A percentile compares a stretch with the other conserved stretches of the same genome.
Conservation (phyloP, 2,329 filamentous ascomycete genomes). For the Tolypocladium inflatum region DNA sequence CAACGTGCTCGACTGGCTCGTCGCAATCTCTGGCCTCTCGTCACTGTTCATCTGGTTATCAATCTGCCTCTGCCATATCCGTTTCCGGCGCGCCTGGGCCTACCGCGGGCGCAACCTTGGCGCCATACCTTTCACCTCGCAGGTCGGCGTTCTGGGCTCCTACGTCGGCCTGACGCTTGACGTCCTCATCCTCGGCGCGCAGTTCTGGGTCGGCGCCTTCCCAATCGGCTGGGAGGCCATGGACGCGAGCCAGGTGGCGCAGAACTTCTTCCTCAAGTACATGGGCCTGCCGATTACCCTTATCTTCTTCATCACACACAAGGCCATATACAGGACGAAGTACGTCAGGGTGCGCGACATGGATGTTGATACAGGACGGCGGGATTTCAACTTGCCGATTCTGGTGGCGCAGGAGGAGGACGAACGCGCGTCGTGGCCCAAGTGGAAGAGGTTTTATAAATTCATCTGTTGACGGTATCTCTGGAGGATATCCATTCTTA, state of each 20-base stretch:
- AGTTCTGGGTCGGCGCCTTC: slow-evolving; percentile 81
- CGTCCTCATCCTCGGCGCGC: slow-evolving; percentile 63
- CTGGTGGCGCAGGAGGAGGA: slow-evolving; percentile 72
- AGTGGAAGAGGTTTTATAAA: slow-evolving; percentile 69
- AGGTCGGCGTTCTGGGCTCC: slow-evolving; percentile 70
- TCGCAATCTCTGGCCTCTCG: slow-evolving; percentile 62
- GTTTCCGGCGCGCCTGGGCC: slow-evolving; percentile 77
- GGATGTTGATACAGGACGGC: slow-evolving; percentile 76
- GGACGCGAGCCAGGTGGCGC: slow-evolving; percentile 35
- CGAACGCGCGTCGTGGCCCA: slow-evolving; percentile 62
- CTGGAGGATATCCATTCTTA: too few species aligned
- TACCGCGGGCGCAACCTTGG: slow-evolving; percentile 56
- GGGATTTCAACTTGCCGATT: slow-evolving; percentile 73
- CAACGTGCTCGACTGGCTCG: slow-evolving; percentile 69
- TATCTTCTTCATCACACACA: slow-evolving; percentile 65
- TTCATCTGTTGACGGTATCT: slow-evolving; percentile 51
- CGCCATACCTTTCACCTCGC: slow-evolving; percentile 73
- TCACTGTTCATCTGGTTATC: slow-evolving; percentile 73
- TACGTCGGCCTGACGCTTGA: slow-evolving; percentile 75
- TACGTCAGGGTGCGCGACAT: slow-evolving; percentile 63
- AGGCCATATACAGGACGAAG: slow-evolving; percentile 61
- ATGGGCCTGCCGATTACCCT: slow-evolving; percentile 60
- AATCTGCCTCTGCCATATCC: slow-evolving; percentile 82
- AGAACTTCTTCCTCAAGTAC: slow-evolving; percentile 66
- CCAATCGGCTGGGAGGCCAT: slow-evolving; percentile 51